These are phyloP conservation scores for Colletotrichum sojae DNA, from an alignment of 2,329 filamentous ascomycete genomes.

Conservation along the genomic window DNA sequence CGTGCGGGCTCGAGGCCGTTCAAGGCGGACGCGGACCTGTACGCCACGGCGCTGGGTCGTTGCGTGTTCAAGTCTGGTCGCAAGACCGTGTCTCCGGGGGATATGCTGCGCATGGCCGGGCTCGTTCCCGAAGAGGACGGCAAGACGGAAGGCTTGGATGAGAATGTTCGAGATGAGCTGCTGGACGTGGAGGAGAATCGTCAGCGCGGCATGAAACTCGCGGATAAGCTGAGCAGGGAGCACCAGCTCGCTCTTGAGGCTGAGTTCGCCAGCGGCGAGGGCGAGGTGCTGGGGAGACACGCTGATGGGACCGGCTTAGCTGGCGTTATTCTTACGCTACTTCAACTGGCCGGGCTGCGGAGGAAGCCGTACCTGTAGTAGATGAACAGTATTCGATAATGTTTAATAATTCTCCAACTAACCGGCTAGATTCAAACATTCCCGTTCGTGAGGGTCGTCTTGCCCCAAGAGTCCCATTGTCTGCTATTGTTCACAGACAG, in stretches of 20 bases:
- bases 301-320: slow-evolving; percentile 52
- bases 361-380: slow-evolving; percentile 47
- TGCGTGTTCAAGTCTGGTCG: slow-evolving; percentile 74
- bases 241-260: slow-evolving; percentile 49
- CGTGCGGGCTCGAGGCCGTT: not conserved
- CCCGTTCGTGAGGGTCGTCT: too few species aligned
- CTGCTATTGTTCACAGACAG: not conserved
- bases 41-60: slow-evolving; percentile 68
- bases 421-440: too few species aligned
- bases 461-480: not conserved
- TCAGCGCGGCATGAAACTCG: slow-evolving; percentile 51
- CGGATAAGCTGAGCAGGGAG: slow-evolving; percentile 45
- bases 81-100: slow-evolving; percentile 75
- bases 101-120: slow-evolving; percentile 71
- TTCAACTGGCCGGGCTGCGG: slow-evolving; percentile 50
- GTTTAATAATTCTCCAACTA: not conserved
- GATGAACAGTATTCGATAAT: too few species aligned
- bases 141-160: slow-evolving; percentile 40
- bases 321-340: slow-evolving; percentile 52
- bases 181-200: slow-evolving; percentile 52
- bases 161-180: not conserved
- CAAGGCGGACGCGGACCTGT: slow-evolving; percentile 50
- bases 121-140: slow-evolving; percentile 65
- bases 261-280: slow-evolving; percentile 47
- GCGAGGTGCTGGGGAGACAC: slow-evolving; percentile 53